These are phyloP conservation scores for Ogataea angusta DNA, from an alignment of 805 yeast species.

Conservation along the genomic window DNA sequence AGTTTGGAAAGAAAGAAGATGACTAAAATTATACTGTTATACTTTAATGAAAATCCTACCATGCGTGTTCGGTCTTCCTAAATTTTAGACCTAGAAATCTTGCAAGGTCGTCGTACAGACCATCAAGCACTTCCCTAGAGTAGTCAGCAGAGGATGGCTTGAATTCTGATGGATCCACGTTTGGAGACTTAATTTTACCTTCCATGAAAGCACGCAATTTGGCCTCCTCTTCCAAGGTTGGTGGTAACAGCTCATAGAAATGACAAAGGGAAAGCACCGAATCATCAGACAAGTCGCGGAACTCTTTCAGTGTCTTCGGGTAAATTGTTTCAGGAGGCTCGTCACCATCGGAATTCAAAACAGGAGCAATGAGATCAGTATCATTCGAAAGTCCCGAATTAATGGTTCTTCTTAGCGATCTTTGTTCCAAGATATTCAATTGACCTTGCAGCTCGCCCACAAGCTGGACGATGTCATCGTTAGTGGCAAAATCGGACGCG, in stretches of 20 bases:
- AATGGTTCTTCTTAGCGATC: slow-evolving; percentile 66
- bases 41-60: slow-evolving; percentile 35
- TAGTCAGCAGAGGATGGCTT: slow-evolving; percentile 31
- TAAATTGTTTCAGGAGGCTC: slow-evolving; percentile 49
- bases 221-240: slow-evolving; percentile 52
- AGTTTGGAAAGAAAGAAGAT: slow-evolving; percentile 13
- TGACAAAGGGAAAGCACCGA: slow-evolving; percentile 53
- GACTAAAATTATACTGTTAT: not conserved
- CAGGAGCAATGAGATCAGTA: slow-evolving; percentile 54
- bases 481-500: slow-evolving; percentile 61
- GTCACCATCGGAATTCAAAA: slow-evolving; percentile 79
- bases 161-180: slow-evolving; percentile 29
- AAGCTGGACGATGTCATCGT: slow-evolving; percentile 80
- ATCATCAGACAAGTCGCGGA: slow-evolving; percentile 43
- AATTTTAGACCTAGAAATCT: slow-evolving; percentile 61
- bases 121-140: slow-evolving; percentile 48
- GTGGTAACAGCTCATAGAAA: slow-evolving; percentile 77
- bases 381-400: slow-evolving; percentile 50
- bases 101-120: slow-evolving; percentile 60
- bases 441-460: slow-evolving; percentile 91
- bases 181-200: slow-evolving; percentile 44
- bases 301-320: slow-evolving; percentile 58
- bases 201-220: slow-evolving; percentile 48
- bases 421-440: slow-evolving; percentile 71
- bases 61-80: slow-evolving; percentile 46